A percentile compares a stretch with the other conserved stretches of the same genome.
Evolutionary conservation across 768 basidiomycete species (phyloP).

Genomic region (Suillus paluster): DNA sequence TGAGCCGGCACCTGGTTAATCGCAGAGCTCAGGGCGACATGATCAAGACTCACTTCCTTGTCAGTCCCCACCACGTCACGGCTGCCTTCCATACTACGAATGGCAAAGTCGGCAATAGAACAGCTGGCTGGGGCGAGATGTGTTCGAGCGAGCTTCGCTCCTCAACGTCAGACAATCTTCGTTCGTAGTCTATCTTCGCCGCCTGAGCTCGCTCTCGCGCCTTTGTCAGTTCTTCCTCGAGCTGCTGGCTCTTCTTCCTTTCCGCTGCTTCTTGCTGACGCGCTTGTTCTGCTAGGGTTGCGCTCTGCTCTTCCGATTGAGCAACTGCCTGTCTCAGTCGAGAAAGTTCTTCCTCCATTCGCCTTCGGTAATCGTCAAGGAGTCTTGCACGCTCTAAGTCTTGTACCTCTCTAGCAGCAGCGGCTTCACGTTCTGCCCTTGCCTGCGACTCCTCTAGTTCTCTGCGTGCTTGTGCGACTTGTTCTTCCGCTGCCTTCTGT

Average conservation of each 20-base stretch:
- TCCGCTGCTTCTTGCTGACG: slow-evolving; percentile 31
- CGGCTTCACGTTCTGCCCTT: slow-evolving; percentile 26
- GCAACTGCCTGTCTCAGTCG: slow-evolving; percentile 28
- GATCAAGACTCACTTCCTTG: slow-evolving; percentile 14
- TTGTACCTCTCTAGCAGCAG: slow-evolving; percentile 32
- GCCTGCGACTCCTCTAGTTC: slow-evolving; percentile 25
- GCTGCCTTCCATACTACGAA: slow-evolving; percentile 39
- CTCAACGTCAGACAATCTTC: slow-evolving; percentile 24
- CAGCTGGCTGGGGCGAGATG: slow-evolving; percentile 22
- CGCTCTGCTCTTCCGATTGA: slow-evolving; percentile 33
- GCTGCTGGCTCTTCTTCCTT: slow-evolving; percentile 29
- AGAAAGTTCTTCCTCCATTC: slow-evolving; percentile 29
- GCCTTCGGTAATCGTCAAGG: slow-evolving; percentile 33
- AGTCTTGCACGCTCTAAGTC: slow-evolving; percentile 30
- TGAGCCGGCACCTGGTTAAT: neutral
- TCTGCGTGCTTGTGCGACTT: slow-evolving; percentile 27
- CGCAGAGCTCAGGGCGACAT: neutral
- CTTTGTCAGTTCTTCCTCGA: slow-evolving; percentile 36
- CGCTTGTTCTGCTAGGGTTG: slow-evolving; percentile 30
- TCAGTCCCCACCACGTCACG: slow-evolving; percentile 36
- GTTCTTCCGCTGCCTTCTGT: slow-evolving; percentile 30
- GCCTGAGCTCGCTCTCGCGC: slow-evolving; percentile 31
- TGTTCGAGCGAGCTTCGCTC: neutral
- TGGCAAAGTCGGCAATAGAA: slow-evolving; percentile 34
- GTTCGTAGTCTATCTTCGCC: slow-evolving; percentile 29